Evolutionary conservation across 441 rosid species (phyloP).

Genomic region (Brassica balearica): DNA sequence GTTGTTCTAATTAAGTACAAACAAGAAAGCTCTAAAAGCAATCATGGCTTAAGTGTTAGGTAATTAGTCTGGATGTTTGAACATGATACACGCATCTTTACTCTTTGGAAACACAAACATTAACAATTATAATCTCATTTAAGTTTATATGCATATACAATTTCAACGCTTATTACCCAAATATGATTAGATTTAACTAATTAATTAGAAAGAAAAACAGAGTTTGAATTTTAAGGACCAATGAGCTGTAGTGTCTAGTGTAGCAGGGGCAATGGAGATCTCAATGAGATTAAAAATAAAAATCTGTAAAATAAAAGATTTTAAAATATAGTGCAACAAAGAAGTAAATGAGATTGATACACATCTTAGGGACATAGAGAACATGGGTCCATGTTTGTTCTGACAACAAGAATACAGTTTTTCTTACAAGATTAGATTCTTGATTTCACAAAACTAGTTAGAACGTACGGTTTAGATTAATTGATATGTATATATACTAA

Average conservation of each 20-base stretch:
- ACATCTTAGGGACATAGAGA: constrained; percentile 49
- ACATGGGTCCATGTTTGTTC: constrained; percentile 52
- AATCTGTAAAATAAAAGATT: constrained; percentile 13
- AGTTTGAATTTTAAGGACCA: constrained; percentile 27
- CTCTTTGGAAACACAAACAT: background rate
- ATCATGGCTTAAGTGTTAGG: background rate
- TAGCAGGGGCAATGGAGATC: constrained; percentile 48
- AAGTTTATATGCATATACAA: background rate
- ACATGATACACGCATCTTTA: constrained; percentile 23
- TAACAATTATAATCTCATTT: background rate
- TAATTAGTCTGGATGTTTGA: background rate
- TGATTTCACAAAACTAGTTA: constrained; percentile 35
- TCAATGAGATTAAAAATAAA: constrained; percentile 33
- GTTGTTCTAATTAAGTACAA: background rate
- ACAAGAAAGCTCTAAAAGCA: background rate
- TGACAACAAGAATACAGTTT: constrained; percentile 48
- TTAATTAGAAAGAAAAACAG: background rate
- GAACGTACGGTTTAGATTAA: constrained; percentile 34
- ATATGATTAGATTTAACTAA: constrained; percentile 20
- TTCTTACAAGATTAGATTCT: constrained; percentile 41
- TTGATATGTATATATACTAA: background rate
- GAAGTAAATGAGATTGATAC: constrained; percentile 42
- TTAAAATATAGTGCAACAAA: constrained; percentile 36
- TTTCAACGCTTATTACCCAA: constrained; percentile 19
- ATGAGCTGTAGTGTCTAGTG: constrained; percentile 61